Evolutionary conservation across 805 yeast species (phyloP).

Genomic region (Monosporozyma siamensis): DNA sequence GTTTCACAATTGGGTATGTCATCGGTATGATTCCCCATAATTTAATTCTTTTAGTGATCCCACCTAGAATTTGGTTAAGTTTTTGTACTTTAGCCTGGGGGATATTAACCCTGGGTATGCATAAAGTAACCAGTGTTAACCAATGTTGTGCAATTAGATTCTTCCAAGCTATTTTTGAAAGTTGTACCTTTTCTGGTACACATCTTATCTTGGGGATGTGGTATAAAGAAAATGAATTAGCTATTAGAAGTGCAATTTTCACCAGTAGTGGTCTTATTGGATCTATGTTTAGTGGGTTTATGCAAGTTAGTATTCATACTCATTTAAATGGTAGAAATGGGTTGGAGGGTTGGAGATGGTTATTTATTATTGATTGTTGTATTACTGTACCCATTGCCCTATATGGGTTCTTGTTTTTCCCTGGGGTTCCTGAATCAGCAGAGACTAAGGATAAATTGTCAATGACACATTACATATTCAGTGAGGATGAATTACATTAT

Average conservation of each 20-base stretch:
- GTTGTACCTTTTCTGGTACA: constrained; percentile 46
- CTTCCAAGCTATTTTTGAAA: constrained; percentile 52
- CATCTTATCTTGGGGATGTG: constrained; percentile 47
- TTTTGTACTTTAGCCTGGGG: constrained; percentile 53
- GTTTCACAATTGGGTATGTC: constrained; percentile 52
- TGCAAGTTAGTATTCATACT: constrained; percentile 46
- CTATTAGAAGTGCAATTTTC: constrained; percentile 45
- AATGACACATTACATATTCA: constrained; percentile 31
- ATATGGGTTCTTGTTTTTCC: constrained; percentile 49
- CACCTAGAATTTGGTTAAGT: constrained; percentile 49
- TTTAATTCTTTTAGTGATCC: constrained; percentile 39
- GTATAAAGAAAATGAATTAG: constrained; percentile 41
- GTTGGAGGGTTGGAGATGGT: constrained; percentile 57
- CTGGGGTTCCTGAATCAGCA: constrained; percentile 43
- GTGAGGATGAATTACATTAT: constrained; percentile 33
- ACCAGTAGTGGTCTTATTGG: constrained; percentile 48
- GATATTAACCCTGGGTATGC: constrained; percentile 42
- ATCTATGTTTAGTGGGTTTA: constrained; percentile 44
- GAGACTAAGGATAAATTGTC: constrained; percentile 14
- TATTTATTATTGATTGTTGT: constrained; percentile 53
- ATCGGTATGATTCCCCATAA: constrained; percentile 57
- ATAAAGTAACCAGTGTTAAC: constrained; percentile 36
- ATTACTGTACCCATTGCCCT: constrained; percentile 49
- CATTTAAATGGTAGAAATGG: constrained; percentile 41
- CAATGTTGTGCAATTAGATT: constrained; percentile 51